Evolutionary conservation across 345 rosid species (phyloP), one percentile per base, ranked within the genome.

Genomic region (Populus pruinosa): DNA sequence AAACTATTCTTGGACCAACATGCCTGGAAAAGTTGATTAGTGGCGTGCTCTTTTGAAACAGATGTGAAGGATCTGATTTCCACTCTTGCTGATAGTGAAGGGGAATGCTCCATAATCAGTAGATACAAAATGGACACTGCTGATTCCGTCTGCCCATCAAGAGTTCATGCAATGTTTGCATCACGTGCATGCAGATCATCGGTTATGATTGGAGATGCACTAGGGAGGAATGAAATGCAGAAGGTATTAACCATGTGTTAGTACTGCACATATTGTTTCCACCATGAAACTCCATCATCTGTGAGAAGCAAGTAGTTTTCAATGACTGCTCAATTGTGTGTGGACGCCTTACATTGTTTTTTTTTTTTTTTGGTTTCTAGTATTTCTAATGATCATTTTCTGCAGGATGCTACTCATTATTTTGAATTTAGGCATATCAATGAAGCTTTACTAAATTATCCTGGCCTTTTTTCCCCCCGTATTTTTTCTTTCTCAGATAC

Each of bases 81-180:
- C 67, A 87, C 92, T 68, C 94, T 96, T 44, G 86, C 91, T 69
- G 99, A 93, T 76, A 77, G 82, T 78, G 86, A 93, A 62, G 98
- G 94, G 17, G 98, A 93, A 76, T 95, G 97, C 86, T 89, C 93
- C 9, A 82, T 90, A 25, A 84, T 89, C 27, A 85, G 97, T 80
- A 88, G 93, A 82, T 96, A 93, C 89, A 93, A 76, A 86, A 82
- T 73, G 80, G 95, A 90, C 84, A 87, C 92, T 65, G 67, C 83
- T 20, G 91, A 86, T 79, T 96, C 98, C 38, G 85, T 93, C 44
- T 96, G 98, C 85, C 98, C 99, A 65, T 71, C 97, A 36, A 84
- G 97, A 88, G 99, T 96, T 59, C 97, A 93, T 61, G 88, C 93
- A 44, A 93, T 96, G 97, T 80, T 92, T 74, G 99, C 99, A 38